Conservation (phyloP, 2,329 filamentous ascomycete genomes). For the Fusarium guadeloupense region DNA sequence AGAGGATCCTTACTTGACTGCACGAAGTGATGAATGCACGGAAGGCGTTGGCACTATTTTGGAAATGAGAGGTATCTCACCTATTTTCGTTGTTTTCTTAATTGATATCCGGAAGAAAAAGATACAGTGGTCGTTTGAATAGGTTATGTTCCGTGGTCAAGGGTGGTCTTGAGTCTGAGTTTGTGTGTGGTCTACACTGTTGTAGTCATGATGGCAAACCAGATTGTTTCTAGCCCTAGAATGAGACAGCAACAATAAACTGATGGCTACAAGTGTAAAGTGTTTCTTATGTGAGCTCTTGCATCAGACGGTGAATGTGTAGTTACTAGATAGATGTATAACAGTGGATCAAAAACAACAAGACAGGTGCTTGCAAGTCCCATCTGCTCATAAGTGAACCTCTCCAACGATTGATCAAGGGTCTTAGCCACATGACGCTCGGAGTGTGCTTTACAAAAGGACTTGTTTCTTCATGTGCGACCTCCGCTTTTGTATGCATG, state of each 20-base stretch:
- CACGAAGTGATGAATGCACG: conserved; percentile 30
- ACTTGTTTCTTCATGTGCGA: conserved; percentile 1
- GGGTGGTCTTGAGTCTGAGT: conserved; percentile 12
- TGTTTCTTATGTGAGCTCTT: background rate
- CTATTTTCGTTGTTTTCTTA: conserved; percentile 27
- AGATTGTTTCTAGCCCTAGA: conserved; percentile 34
- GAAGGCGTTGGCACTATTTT: conserved; percentile 28
- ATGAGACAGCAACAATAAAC: conserved; percentile 33
- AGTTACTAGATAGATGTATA: too few species aligned
- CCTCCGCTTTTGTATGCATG: background rate
- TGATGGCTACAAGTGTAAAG: conserved; percentile 7
- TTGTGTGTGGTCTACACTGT: conserved; percentile 14
- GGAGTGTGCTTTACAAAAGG: conserved; percentile 20
- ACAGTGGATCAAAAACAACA: too few species aligned
- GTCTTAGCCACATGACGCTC: background rate
- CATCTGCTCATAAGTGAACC: too few species aligned
- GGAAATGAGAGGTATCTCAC: conserved; percentile 32
- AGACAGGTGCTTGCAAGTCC: too few species aligned
- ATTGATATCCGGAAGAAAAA: conserved; percentile 15
- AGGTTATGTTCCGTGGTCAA: conserved; percentile 1
- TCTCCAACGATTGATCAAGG: background rate
- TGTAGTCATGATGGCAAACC: conserved; percentile 37
- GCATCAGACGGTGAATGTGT: background rate
- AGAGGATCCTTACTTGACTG: conserved; percentile 37
- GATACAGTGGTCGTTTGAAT: conserved; percentile 7